These are phyloP conservation scores for Phytophthora brassicae DNA, from an alignment of 352 stramenopile genomes.

Conservation along the genomic window DNA sequence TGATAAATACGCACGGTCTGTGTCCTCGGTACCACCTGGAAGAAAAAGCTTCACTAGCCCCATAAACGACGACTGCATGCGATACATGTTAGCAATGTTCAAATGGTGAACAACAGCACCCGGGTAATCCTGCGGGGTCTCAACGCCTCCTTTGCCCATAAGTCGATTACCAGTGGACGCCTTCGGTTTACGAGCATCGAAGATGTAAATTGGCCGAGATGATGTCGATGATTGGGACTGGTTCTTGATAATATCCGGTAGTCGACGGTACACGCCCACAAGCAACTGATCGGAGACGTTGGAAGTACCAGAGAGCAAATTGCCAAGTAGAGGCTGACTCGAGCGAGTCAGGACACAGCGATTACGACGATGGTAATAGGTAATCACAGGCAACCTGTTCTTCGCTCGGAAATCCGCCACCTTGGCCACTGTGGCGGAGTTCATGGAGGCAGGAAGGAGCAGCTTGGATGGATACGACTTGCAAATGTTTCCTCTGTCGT, in stretches of 20 bases:
- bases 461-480: slow-evolving; percentile 83
- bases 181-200: slow-evolving; percentile 89
- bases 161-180: slow-evolving; percentile 89
- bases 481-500: slow-evolving; percentile 78
- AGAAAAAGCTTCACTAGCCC: slow-evolving; percentile 73
- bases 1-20: slow-evolving; percentile 67
- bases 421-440: slow-evolving; percentile 59
- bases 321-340: slow-evolving; percentile 79
- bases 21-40: slow-evolving; percentile 61
- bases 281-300: slow-evolving; percentile 80
- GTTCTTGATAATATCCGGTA: slow-evolving; percentile 83
- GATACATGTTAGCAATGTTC: slow-evolving; percentile 94
- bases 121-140: slow-evolving; percentile 80
- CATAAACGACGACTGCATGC: slow-evolving; percentile 83
- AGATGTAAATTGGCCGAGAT: slow-evolving; percentile 85
- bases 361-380: slow-evolving; percentile 80
- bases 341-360: slow-evolving; percentile 82
- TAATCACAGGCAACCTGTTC: slow-evolving; percentile 85
- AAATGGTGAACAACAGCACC: slow-evolving; percentile 82
- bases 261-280: slow-evolving; percentile 66
- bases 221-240: slow-evolving; percentile 64
- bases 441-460: slow-evolving; percentile 74
- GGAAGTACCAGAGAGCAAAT: slow-evolving; percentile 65
- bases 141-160: slow-evolving; percentile 91
- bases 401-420: slow-evolving; percentile 85